Evolutionary conservation across 176 grass and related monocot species (phyloP), one percentile per base, ranked within the genome.

Genomic region (Oryza longistaminata): DNA sequence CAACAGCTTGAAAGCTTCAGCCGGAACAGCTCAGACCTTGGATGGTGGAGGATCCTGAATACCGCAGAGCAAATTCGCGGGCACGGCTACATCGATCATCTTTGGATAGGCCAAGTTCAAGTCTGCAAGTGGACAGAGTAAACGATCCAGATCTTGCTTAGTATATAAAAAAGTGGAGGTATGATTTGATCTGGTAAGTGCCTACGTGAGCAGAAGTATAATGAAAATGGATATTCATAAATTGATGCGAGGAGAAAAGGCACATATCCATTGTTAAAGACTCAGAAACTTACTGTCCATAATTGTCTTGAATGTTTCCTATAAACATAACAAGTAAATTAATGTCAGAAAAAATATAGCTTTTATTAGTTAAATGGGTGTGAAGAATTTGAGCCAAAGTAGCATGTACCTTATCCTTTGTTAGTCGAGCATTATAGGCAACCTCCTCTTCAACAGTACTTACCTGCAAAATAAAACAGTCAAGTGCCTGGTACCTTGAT

Each of bases 361-460:
- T 33, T 37, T 16, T 44, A 29, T 6, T 55, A 52, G 24, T 6
- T 55, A 52, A 13, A 52, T 45, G 24, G 4, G 64, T 43, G 65
- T 35, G 12, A 73, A 72, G 14, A 79, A 84, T 64, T 81, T 34
- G 19, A 67, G 25, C 21, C n/a, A 42, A 64, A 74, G 60, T 74
- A 84, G 42, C 19, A 67, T 49, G 61, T 89, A 96, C 96, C 93
- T 90, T 74, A 91, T 99, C 96, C 80, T 96, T 99, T 7, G 93
- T 53, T 58, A 98, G 87, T n/a, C 93, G 85, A 68, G 83, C 69
- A 82, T 98, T 98, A 24, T 90, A 95, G n/a, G 85, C 64, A 70
- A 87, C 34, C 90, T 98, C 96, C 89, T 98, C 96, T 86, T 92
- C 93, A 39, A 98, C 96, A 8, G 96, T 95, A 73, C 42, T 98